A percentile compares a stretch with the other conserved stretches of the same genome.
Conservation (phyloP, 2,329 filamentous ascomycete genomes). For the Ceratocystis ficicola region DNA sequence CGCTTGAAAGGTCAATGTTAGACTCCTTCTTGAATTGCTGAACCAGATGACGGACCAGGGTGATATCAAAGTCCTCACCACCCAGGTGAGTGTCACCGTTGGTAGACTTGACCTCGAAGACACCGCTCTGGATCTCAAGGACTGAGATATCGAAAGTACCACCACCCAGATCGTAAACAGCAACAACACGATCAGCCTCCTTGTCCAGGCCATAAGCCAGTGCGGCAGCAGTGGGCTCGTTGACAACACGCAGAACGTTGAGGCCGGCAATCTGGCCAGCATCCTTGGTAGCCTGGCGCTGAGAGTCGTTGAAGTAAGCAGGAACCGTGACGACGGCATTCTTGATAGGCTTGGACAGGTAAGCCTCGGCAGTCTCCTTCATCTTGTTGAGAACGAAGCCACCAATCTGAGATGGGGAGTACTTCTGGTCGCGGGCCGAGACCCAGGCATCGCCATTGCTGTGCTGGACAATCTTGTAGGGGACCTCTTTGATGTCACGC, state of each 20-base stretch:
- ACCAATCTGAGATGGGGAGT: conserved; percentile 96
- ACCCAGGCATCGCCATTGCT: conserved; percentile 95
- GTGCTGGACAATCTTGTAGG: conserved; percentile 98
- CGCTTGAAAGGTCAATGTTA: conserved; percentile 73
- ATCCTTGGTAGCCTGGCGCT: conserved; percentile 99
- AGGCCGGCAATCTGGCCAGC: conserved; percentile 92
- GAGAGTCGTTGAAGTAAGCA: conserved; percentile 97
- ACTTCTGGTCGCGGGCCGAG: conserved; percentile 82
- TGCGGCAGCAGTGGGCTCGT: conserved; percentile 92
- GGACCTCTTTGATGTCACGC: conserved; percentile 92
- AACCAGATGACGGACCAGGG: conserved; percentile 84
- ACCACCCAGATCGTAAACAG: conserved; percentile 95
- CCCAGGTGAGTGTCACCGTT: conserved; percentile 97
- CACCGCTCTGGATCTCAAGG: conserved; percentile 91
- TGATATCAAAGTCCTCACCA: conserved; percentile 96
- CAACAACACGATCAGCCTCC: conserved; percentile 76
- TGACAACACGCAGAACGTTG: conserved; percentile 93
- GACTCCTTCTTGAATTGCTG: conserved; percentile 95
- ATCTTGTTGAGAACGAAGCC: conserved; percentile 95
- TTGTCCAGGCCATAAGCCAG: conserved; percentile 95
- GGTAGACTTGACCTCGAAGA: conserved; percentile 98
- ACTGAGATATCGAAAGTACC: conserved; percentile 99
- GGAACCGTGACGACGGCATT: conserved; percentile 95
- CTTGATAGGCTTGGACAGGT: conserved; percentile 80
- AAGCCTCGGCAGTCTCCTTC: conserved; percentile 96